A percentile compares a stretch with the other conserved stretches of the same genome.
These are phyloP conservation scores for Cornus controversa DNA, from an alignment of 148 eudicot genomes.

Conservation along the genomic window DNA sequence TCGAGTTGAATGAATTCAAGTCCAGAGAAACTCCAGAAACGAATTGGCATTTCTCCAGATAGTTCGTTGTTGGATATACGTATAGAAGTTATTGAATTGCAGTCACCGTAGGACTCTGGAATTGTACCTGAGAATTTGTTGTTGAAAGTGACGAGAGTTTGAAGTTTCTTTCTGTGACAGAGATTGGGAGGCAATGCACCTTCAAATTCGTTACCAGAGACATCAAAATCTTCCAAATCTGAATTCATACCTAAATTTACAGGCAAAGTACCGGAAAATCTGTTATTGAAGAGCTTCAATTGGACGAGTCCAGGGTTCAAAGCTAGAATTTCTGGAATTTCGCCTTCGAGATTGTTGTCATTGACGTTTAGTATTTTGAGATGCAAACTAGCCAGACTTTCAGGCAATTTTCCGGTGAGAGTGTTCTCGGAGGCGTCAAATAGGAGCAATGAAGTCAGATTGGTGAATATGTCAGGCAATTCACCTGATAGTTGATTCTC, in stretches of 20 bases:
- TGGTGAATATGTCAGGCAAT: conserved; percentile 47
- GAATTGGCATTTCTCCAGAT: conserved; percentile 44
- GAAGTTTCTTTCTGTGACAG: conserved; percentile 36
- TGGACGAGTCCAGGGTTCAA: conserved; percentile 22
- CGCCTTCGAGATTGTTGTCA: conserved; percentile 36
- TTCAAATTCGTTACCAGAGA: conserved; percentile 50
- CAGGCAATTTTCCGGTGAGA: conserved; percentile 46
- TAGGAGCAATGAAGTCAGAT: conserved; percentile 27
- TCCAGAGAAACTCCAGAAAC: conserved; percentile 47
- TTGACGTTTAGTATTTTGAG: conserved; percentile 27
- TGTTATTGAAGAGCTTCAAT: conserved; percentile 58
- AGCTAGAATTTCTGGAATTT: conserved; percentile 31
- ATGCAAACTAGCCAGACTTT: conserved; percentile 23
- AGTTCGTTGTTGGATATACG: conserved; percentile 45
- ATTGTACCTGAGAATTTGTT: conserved; percentile 53
- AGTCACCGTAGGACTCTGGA: conserved; percentile 44
- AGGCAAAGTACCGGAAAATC: conserved; percentile 56
- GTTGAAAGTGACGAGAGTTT: conserved; percentile 25
- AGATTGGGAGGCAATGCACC: conserved; percentile 56
- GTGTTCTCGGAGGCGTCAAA: conserved; percentile 66
- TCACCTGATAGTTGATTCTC: conserved; percentile 50
- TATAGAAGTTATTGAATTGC: conserved; percentile 37
- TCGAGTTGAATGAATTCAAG: conserved; percentile 32
- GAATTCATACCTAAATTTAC: conserved; percentile 44
- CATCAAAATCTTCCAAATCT: conserved; percentile 38